These are phyloP conservation scores for Rhizomucor pusillus DNA, from an alignment of 371 early-diverging fungal genomes.

Conservation along the genomic window DNA sequence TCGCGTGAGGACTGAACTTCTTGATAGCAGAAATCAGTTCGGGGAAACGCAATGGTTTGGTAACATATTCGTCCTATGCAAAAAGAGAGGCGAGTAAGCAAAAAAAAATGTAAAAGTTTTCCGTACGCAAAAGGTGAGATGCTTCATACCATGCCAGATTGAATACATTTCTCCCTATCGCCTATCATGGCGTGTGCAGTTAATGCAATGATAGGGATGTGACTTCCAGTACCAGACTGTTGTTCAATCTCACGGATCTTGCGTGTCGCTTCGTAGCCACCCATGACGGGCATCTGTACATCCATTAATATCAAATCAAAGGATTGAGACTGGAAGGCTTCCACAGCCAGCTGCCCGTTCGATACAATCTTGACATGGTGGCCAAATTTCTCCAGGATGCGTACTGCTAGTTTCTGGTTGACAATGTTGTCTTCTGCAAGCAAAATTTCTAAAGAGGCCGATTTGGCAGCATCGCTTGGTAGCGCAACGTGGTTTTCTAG, in stretches of 20 bases:
- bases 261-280: slow-evolving; percentile 71
- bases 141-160: slow-evolving; percentile 55
- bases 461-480: slow-evolving; percentile 49
- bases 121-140: no score
- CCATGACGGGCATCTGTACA: slow-evolving; percentile 76
- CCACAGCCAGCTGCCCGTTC: slow-evolving; percentile 73
- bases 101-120: neutral
- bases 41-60: slow-evolving; percentile 55
- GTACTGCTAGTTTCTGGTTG: slow-evolving; percentile 75
- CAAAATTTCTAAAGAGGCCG: slow-evolving; percentile 61
- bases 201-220: slow-evolving; percentile 71
- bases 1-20: slow-evolving; percentile 27
- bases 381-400: slow-evolving; percentile 70
- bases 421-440: slow-evolving; percentile 81
- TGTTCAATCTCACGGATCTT: slow-evolving; percentile 63
- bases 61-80: slow-evolving; percentile 61
- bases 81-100: neutral
- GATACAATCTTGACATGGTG: slow-evolving; percentile 68
- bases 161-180: slow-evolving; percentile 69
- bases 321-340: slow-evolving; percentile 53
- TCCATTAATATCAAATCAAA: slow-evolving; percentile 80
- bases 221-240: slow-evolving; percentile 45
- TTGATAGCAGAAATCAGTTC: slow-evolving; percentile 58
- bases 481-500: slow-evolving; percentile 62
- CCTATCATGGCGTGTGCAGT: slow-evolving; percentile 79